phyloP scores from a whole-genome alignment of 2,329 filamentous ascomycete species.

The Leptographium galeiforme region DNA sequence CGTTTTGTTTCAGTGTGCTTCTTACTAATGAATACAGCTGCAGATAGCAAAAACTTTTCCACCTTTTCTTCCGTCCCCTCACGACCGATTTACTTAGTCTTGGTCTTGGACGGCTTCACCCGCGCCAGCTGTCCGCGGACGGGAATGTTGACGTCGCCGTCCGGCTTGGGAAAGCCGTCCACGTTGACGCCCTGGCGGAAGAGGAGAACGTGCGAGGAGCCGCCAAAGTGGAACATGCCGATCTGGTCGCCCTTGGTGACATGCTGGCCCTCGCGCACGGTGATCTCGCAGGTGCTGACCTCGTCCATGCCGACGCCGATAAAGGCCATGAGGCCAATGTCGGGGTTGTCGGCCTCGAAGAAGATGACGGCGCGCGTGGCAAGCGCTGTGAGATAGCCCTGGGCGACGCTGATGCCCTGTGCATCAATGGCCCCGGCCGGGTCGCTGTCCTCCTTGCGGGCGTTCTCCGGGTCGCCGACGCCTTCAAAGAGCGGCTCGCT shows the following conservation, averaged over 20 bases:
- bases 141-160: conserved; percentile 18
- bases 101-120: conserved; percentile 10
- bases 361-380: conserved; percentile 58
- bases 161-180: conserved; percentile 20
- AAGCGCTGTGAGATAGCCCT: conserved; percentile 54
- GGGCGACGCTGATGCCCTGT: conserved; percentile 33
- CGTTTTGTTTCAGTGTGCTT: no score
- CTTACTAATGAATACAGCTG: no score
- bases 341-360: conserved; percentile 54
- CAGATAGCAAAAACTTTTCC: neutral
- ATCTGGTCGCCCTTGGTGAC: conserved; percentile 57
- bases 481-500: conserved; percentile 37
- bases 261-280: conserved; percentile 50
- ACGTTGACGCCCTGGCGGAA: conserved; percentile 45
- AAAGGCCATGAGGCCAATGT: conserved; percentile 57
- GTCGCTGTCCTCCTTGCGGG: neutral
- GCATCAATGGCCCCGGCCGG: conserved; percentile 24
- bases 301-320: conserved; percentile 66
- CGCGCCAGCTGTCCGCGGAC: conserved; percentile 18
- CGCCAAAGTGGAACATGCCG: conserved; percentile 75
- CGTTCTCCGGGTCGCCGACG: conserved; percentile 9
- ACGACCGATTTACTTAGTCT: no score
- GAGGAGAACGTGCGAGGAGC: conserved; percentile 54
- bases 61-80: neutral
- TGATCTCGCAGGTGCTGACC: conserved; percentile 60